A percentile compares a stretch with the other conserved stretches of the same genome.
phyloP scores from a whole-genome alignment of 192 early-diverging fungal species.

The Fimicolochytrium jonesii region DNA sequence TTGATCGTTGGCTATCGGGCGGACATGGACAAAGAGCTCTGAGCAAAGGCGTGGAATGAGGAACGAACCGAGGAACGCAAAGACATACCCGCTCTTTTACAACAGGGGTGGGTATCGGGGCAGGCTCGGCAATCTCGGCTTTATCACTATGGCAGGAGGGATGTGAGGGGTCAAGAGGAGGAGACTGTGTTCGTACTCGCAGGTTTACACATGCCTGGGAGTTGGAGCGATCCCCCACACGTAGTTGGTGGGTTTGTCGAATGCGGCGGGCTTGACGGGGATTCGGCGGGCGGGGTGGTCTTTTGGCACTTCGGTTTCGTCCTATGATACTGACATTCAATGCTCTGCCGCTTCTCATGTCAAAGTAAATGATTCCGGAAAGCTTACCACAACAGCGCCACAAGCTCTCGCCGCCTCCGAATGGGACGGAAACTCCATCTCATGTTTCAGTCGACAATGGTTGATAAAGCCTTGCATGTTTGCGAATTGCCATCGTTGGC shows the following conservation, averaged over 20 bases:
- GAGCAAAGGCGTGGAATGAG: too few relatives aligned
- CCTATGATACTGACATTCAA: slow-evolving; percentile 25
- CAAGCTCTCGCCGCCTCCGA: slow-evolving; percentile 71
- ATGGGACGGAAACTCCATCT: slow-evolving; percentile 68
- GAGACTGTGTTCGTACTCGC: too few relatives aligned
- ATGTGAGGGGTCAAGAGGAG: too few relatives aligned
- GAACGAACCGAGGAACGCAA: too few relatives aligned
- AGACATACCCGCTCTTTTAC: too few relatives aligned
- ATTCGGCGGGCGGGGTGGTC: slow-evolving; percentile 45
- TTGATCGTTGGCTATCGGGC: slow-evolving; percentile 71
- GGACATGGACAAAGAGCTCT: too few relatives aligned
- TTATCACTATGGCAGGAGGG: too few relatives aligned
- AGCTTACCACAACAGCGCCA: slow-evolving; percentile 56
- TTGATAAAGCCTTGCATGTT: slow-evolving; percentile 85
- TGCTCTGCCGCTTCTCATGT: neutral
- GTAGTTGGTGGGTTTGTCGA: slow-evolving; percentile 17
- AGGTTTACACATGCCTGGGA: too few relatives aligned
- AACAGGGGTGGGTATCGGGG: too few relatives aligned
- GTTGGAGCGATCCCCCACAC: slow-evolving; percentile 12
- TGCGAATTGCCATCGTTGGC: slow-evolving; percentile 70
- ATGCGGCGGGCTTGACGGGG: slow-evolving; percentile 30
- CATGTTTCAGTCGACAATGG: slow-evolving; percentile 73
- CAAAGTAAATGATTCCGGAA: too few relatives aligned
- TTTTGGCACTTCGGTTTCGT: slow-evolving; percentile 51
- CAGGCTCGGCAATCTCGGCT: too few relatives aligned